These are phyloP conservation scores for Echium plantagineum DNA, from an alignment of 257 asterid species.

Conservation along the genomic window DNA sequence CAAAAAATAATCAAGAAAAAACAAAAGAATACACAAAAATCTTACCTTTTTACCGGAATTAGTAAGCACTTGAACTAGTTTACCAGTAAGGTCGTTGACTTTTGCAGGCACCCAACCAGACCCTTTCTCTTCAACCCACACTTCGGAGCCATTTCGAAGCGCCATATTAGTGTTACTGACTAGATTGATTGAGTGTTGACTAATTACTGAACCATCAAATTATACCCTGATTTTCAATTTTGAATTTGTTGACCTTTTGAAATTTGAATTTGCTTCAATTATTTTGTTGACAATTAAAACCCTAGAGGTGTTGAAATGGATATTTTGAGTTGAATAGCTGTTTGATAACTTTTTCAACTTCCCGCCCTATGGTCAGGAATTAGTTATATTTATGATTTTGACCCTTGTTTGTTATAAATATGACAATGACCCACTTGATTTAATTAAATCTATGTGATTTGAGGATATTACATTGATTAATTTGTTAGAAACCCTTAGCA, in stretches of 20 bases:
- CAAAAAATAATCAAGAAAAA: slow-evolving; percentile 3
- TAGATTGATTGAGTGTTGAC: neutral
- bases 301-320: no score
- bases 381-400: no score
- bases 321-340: no score
- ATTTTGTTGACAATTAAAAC: no score
- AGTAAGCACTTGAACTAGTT: slow-evolving; percentile 68
- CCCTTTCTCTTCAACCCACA: slow-evolving; percentile 80
- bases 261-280: no score
- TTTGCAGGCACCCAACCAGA: slow-evolving; percentile 77
- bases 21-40: neutral
- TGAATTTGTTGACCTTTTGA: neutral
- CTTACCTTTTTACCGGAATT: slow-evolving; percentile 61
- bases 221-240: slow-evolving; percentile 30
- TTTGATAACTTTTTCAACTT: no score
- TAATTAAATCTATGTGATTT: no score
- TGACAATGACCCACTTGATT: no score
- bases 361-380: no score
- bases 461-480: no score
- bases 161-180: slow-evolving; percentile 28
- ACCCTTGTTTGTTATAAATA: no score
- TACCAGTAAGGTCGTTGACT: slow-evolving; percentile 54
- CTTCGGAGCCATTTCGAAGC: slow-evolving; percentile 67
- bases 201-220: slow-evolving; percentile 11
- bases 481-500: no score